Percentiles rank a stretch among this genome's conserved stretches.
Conservation (phyloP, 495 filamentous ascomycete genomes). For the Xylaria curta region DNA sequence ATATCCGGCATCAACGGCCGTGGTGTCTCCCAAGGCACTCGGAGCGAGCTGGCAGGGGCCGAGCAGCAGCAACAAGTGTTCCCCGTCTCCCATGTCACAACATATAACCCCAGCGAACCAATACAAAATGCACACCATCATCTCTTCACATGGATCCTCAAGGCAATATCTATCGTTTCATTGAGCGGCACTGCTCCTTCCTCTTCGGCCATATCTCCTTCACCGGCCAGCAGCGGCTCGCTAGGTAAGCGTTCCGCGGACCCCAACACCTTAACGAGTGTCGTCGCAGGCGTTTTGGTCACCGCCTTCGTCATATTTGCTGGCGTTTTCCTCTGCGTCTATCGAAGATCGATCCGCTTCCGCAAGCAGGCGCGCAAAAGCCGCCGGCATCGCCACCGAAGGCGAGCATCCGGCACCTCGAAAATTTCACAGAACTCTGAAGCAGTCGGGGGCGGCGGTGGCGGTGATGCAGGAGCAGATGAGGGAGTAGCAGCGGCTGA, state of each 20-base stretch:
- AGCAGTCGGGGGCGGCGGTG: not conserved
- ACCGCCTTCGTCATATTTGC: conserved; percentile 23
- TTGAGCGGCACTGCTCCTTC: not conserved
- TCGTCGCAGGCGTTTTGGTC: conserved; percentile 22
- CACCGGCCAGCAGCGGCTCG: not conserved
- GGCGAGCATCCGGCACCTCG: conserved; percentile 16
- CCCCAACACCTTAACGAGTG: conserved; percentile 22
- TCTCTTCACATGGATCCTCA: conserved; percentile 13
- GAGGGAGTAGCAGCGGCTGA: not conserved
- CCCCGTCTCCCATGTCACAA: conserved; percentile 9
- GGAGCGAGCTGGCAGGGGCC: not conserved
- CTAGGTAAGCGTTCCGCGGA: conserved; percentile 20
- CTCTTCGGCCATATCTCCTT: not conserved
- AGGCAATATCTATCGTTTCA: not conserved
- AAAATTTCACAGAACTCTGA: conserved; percentile 24
- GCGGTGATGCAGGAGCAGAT: conserved; percentile 3
- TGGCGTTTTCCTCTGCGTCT: conserved; percentile 16
- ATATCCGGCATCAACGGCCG: conserved; percentile 11
- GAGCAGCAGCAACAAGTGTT: conserved; percentile 14
- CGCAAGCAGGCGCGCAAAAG: conserved; percentile 19
- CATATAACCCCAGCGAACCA: not conserved
- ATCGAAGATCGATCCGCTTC: conserved; percentile 23
- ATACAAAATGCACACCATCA: conserved; percentile 2
- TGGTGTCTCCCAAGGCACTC: conserved; percentile 7
- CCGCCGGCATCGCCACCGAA: conserved; percentile 15